These are phyloP conservation scores for Megacollybia platyphylla DNA, from an alignment of 1,284 basidiomycete species.

Conservation along the genomic window DNA sequence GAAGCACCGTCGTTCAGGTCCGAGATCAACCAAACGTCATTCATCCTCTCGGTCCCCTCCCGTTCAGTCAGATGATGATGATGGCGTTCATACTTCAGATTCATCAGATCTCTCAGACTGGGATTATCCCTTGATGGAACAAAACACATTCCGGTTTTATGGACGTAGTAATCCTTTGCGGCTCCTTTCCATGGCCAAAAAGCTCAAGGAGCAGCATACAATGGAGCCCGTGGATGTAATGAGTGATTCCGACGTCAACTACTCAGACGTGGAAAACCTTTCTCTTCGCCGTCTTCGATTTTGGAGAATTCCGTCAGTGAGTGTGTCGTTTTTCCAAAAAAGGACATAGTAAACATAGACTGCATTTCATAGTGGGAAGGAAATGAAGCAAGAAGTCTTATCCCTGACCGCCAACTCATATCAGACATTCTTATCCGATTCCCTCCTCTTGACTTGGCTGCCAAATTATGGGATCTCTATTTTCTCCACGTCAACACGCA, in stretches of 20 bases:
- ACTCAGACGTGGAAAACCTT: neutral
- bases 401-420: neutral
- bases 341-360: neutral
- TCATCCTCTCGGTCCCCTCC: too few relatives aligned
- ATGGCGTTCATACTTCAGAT: neutral
- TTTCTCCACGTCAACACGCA: slow-evolving; percentile 46
- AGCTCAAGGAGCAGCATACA: neutral
- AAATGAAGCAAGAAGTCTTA: neutral
- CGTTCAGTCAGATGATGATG: too few relatives aligned
- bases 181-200: neutral
- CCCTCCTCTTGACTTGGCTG: slow-evolving; percentile 45
- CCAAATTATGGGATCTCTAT: slow-evolving; percentile 48
- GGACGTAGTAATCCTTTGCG: neutral
- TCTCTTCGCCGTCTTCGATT: neutral
- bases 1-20: neutral
- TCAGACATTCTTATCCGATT: slow-evolving; percentile 11
- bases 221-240: neutral
- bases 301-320: neutral
- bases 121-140: neutral
- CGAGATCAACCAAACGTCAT: too few relatives aligned
- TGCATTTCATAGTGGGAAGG: neutral
- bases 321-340: neutral
- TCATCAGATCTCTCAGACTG: neutral
- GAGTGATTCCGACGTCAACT: neutral
- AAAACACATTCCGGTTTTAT: neutral